Base-by-base conservation (phyloP, 2,329 filamentous ascomycete genomes). In the Fusarium poae region DNA sequence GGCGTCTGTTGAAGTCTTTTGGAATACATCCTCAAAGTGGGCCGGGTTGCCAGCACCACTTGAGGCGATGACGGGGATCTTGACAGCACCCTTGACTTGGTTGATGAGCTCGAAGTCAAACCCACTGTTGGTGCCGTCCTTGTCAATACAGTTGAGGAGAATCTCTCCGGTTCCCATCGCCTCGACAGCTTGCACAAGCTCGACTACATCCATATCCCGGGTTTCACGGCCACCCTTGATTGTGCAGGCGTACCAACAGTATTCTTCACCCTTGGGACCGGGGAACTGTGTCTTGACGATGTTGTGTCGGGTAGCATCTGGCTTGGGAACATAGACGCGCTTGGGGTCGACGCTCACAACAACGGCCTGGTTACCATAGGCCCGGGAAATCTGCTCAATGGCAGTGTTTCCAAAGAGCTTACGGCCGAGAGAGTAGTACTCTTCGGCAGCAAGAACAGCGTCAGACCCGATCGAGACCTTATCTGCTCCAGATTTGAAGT, bases 391-490 rank as follows among this genome's bases (percentile, higher is more conserved):
- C 68, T 93, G 92, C 83, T 99, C 97, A 75, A 99, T 97, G 57
- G 96, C 94, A 0, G 95, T 97, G 74, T 86, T 91, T 39, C 95
- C 94, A 21, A 86, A 89, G 35, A 97, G 83, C 57, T 86, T 88
- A 71, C 86, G 84, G 27, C 91, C 91, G 13, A 85, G 83, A 12
- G 87, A 85, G 79, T 94, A 93, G 83, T 97, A 99, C 74, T 95
- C 91, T 79, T 98, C 94, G 0, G 96, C 96, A 32, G 96, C 96
- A 44, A 90, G 86, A 27, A 99, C 97, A 57, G 96, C 96, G 79
- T 99, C 96, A 10, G 92, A 97, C 12, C 96, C 96, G 76, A 99
- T 97, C 51, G 92, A 97, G 57, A 99, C 94, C 82, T 99, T 99
- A 83, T 99, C 96, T 27, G 96, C 96, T 64, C 96, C 96, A 43